Evolutionary conservation across 2,329 filamentous ascomycete species (phyloP).

Genomic region (Zalaria obscura): DNA sequence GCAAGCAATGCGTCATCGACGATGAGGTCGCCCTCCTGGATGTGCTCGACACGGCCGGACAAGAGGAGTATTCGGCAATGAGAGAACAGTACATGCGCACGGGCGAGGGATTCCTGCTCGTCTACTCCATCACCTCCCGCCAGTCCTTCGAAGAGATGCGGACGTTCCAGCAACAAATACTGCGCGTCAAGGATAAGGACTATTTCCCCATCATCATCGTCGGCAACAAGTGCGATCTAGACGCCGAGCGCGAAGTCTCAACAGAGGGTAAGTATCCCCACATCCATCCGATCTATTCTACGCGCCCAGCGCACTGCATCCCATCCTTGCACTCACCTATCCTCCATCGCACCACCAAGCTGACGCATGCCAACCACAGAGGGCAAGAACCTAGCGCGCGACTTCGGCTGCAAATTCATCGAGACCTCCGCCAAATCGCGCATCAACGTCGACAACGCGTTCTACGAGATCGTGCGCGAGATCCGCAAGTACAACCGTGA

Average conservation of each 20-base stretch:
- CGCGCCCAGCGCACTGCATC: too few relatives aligned
- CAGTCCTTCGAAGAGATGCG: constrained; percentile 98
- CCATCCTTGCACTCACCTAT: too few relatives aligned
- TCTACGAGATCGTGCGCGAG: constrained; percentile 96
- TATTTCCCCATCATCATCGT: constrained; percentile 99
- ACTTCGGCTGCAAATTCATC: constrained; percentile 96
- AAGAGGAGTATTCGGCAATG: constrained; percentile 99
- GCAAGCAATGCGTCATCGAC: constrained; percentile 98
- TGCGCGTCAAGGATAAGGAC: constrained; percentile 98
- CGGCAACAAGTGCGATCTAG: constrained; percentile 98
- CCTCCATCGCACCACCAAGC: too few relatives aligned
- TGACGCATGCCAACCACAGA: constrained; percentile 38
- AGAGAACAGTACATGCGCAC: constrained; percentile 99
- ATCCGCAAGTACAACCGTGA: constrained; percentile 98
- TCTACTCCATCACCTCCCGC: constrained; percentile 95
- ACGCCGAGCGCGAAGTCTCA: constrained; percentile 79
- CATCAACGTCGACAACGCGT: constrained; percentile 96
- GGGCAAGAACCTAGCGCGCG: constrained; percentile 71
- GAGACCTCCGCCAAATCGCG: constrained; percentile 97
- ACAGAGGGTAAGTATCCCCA: constrained; percentile 58
- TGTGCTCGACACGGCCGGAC: constrained; percentile 93
- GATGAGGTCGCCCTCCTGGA: constrained; percentile 96
- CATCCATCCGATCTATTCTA: too few relatives aligned
- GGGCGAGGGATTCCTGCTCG: constrained; percentile 90
- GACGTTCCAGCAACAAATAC: constrained; percentile 96